Evolutionary conservation across 1,284 basidiomycete species (phyloP).

Genomic region (Xerocomus minutiporus): DNA sequence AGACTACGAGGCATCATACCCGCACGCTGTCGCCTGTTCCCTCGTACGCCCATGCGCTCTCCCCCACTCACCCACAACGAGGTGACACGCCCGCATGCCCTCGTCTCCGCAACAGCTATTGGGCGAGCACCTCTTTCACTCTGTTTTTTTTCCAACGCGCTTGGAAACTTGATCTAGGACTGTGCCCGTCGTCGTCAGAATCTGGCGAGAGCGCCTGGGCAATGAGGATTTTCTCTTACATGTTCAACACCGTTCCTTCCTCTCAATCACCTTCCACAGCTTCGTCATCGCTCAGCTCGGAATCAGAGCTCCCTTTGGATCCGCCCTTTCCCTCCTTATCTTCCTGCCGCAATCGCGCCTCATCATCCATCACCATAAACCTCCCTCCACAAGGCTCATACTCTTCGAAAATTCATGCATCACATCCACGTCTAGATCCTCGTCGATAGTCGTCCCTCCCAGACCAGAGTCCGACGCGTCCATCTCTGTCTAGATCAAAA

Average conservation of each 20-base stretch:
- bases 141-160: conserved; percentile 39
- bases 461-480: conserved; percentile 35
- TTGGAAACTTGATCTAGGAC: conserved; percentile 51
- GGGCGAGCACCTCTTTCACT: conserved; percentile 28
- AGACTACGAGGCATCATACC: too few species aligned
- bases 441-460: conserved; percentile 58
- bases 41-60: background rate
- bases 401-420: conserved; percentile 55
- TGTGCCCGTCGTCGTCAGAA: conserved; percentile 31
- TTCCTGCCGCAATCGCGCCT: conserved; percentile 46
- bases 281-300: conserved; percentile 23
- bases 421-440: conserved; percentile 43
- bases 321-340: conserved; percentile 40
- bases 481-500: conserved; percentile 64
- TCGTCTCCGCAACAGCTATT: conserved; percentile 22
- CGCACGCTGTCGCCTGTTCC: too few species aligned
- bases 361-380: conserved; percentile 63
- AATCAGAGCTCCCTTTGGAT: conserved; percentile 17
- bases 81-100: background rate
- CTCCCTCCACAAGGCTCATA: conserved; percentile 42
- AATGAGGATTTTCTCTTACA: conserved; percentile 22
- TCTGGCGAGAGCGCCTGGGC: conserved; percentile 31
- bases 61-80: background rate
- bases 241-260: conserved; percentile 14
- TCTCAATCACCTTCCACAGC: conserved; percentile 6